These are phyloP conservation scores for Mycena alexandri DNA, from an alignment of 768 basidiomycete genomes.

Conservation along the genomic window DNA sequence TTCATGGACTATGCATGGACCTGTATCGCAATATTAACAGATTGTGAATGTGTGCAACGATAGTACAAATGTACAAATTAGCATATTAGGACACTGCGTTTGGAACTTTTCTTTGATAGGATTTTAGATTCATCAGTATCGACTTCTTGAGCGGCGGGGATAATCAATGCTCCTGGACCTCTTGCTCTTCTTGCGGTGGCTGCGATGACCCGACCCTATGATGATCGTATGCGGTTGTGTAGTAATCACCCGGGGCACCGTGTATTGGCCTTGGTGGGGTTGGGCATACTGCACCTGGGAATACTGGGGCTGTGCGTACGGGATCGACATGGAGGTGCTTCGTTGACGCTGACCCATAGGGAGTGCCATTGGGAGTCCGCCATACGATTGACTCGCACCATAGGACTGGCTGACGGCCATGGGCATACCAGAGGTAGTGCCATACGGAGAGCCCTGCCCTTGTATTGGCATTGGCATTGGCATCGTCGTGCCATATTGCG, in stretches of 20 bases:
- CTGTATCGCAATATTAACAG: no score
- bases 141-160: slow-evolving; percentile 12
- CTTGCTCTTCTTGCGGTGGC: slow-evolving; percentile 46
- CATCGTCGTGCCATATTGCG: no score
- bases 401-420: slow-evolving; percentile 31
- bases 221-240: slow-evolving; percentile 47
- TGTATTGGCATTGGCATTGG: slow-evolving; percentile 36
- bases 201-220: slow-evolving; percentile 44
- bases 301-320: slow-evolving; percentile 39
- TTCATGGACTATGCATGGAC: no score
- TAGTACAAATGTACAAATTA: slow-evolving; percentile 5
- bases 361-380: slow-evolving; percentile 38
- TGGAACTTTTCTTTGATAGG: background rate
- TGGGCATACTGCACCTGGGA: slow-evolving; percentile 34
- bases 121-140: slow-evolving; percentile 3
- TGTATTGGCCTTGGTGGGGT: slow-evolving; percentile 28
- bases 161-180: slow-evolving; percentile 46
- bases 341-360: slow-evolving; percentile 42
- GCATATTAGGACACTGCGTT: slow-evolving; percentile 2
- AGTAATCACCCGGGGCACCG: slow-evolving; percentile 30
- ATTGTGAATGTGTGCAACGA: background rate
- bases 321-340: slow-evolving; percentile 53
- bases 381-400: slow-evolving; percentile 5
- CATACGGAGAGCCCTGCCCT: slow-evolving; percentile 37
- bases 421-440: slow-evolving; percentile 29